phyloP scores from a whole-genome alignment of 2,329 filamentous ascomycete genomes.

The Colletotrichum lupini region DNA sequence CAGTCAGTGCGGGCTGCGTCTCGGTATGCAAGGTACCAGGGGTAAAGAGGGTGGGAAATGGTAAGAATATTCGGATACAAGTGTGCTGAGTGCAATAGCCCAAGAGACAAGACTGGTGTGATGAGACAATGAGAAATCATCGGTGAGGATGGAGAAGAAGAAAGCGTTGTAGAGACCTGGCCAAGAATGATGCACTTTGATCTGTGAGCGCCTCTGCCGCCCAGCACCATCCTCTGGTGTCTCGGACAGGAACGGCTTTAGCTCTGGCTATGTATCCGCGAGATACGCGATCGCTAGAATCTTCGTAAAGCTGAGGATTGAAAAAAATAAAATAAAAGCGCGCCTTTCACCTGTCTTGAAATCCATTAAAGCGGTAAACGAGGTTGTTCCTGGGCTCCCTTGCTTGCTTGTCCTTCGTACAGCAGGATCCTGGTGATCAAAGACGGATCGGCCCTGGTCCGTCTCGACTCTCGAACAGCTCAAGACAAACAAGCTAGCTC shows the following conservation, averaged over 20 bases:
- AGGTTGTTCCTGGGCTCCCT: slow-evolving; percentile 3
- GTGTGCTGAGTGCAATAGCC: not conserved
- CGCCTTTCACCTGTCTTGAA: not conserved
- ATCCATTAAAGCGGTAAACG: not conserved
- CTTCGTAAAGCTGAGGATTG: not conserved
- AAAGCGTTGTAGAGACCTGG: not conserved
- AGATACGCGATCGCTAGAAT: not conserved
- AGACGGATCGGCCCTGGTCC: slow-evolving; percentile 22
- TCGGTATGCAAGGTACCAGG: slow-evolving; percentile 32
- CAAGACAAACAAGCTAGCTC: not conserved
- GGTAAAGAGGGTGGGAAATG: not conserved
- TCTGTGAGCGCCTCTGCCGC: not conserved
- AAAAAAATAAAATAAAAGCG: too few species aligned
- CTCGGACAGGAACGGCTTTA: not conserved
- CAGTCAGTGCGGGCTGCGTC: slow-evolving; percentile 22
- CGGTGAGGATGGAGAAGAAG: not conserved
- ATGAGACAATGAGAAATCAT: slow-evolving; percentile 1
- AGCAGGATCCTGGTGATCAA: slow-evolving; percentile 11
- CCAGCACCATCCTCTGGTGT: not conserved
- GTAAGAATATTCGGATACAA: not conserved
- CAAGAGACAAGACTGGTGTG: not conserved
- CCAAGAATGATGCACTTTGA: not conserved
- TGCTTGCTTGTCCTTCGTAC: not conserved
- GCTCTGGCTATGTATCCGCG: too few species aligned
- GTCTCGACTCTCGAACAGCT: not conserved